These are phyloP conservation scores for Conringia planisiliqua DNA, from an alignment of 345 rosid genomes.

Conservation along the genomic window DNA sequence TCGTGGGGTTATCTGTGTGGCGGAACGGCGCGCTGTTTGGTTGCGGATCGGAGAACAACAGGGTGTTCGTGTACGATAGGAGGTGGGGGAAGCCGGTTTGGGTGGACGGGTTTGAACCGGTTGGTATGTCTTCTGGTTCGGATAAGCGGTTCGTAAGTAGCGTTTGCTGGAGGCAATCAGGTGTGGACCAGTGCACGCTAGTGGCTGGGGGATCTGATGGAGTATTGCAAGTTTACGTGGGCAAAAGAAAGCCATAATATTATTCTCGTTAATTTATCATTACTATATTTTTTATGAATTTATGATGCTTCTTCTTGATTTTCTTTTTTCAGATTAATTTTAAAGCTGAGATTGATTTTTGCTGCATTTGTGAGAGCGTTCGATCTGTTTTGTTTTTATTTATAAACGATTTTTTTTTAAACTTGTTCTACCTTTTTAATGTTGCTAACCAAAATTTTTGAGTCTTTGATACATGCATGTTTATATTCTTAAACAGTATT, in stretches of 20 bases:
- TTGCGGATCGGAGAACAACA: constrained; percentile 84
- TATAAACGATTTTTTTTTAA: neutral
- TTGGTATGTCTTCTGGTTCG: neutral
- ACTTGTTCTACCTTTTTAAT: neutral
- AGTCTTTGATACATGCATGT: neutral
- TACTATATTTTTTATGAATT: neutral
- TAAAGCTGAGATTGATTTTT: constrained; percentile 12
- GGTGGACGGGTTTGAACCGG: constrained; percentile 59
- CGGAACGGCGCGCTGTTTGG: constrained; percentile 66
- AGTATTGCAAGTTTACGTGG: constrained; percentile 57
- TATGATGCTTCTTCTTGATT: constrained; percentile 5
- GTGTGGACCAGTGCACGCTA: constrained; percentile 57
- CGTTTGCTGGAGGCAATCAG: constrained; percentile 80
- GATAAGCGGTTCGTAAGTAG: constrained; percentile 64
- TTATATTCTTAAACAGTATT: neutral
- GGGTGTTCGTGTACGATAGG: constrained; percentile 73
- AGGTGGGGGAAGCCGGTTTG: constrained; percentile 85
- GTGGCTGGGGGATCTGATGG: constrained; percentile 93
- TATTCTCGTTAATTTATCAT: constrained; percentile 8
- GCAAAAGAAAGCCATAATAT: constrained; percentile 46
- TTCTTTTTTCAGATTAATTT: neutral
- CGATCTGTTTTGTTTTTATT: neutral
- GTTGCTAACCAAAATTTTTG: neutral
- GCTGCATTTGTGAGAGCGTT: constrained; percentile 19
- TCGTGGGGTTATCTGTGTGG: constrained; percentile 86